phyloP scores from a whole-genome alignment of 306 rosid species.

The Carpinus viminea region DNA sequence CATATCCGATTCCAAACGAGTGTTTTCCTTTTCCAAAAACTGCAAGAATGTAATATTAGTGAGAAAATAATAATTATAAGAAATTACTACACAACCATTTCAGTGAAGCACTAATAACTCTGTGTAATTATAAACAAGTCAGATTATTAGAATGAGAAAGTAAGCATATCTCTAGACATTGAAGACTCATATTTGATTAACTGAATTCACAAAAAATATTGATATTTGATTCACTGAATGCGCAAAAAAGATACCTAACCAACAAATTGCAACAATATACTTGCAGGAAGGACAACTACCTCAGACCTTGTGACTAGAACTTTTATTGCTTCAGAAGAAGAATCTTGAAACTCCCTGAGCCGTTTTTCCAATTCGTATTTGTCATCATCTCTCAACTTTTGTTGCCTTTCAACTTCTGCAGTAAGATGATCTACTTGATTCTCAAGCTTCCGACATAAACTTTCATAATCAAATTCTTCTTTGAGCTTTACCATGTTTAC shows the following conservation, averaged over 20 bases:
- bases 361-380: constrained; percentile 43
- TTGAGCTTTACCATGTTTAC: constrained; percentile 60
- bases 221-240: constrained; percentile 2
- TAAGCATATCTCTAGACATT: neutral
- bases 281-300: constrained; percentile 47
- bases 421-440: constrained; percentile 63
- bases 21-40: constrained; percentile 54
- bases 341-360: constrained; percentile 44
- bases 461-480: constrained; percentile 72
- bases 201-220: neutral
- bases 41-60: constrained; percentile 30
- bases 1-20: constrained; percentile 46
- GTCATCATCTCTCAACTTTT: constrained; percentile 49
- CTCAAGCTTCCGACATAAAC: constrained; percentile 68
- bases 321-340: constrained; percentile 44
- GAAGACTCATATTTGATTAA: constrained; percentile 10
- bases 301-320: constrained; percentile 56
- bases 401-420: constrained; percentile 62
- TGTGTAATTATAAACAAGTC: neutral
- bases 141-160: neutral
- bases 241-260: neutral
- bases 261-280: neutral
- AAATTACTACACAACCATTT: constrained; percentile 5
- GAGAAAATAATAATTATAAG: neutral
- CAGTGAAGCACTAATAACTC: neutral